Evolutionary conservation across 768 basidiomycete genomes (phyloP).

Genomic region (Hygrophorus russula): DNA sequence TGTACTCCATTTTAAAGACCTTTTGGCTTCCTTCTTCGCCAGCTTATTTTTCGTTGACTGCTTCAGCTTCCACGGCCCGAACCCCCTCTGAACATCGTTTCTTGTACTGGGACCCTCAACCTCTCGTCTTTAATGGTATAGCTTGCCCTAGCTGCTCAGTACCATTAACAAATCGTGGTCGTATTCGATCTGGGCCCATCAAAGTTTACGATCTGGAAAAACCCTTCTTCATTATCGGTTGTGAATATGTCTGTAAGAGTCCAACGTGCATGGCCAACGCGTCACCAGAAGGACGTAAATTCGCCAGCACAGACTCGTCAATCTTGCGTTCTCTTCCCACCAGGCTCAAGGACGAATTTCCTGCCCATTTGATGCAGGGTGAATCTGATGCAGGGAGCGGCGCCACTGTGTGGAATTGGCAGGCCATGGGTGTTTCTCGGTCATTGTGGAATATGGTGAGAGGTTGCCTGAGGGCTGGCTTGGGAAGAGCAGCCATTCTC

Average conservation of each 20-base stretch:
- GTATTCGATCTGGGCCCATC: slow-evolving; percentile 63
- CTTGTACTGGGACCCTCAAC: slow-evolving; percentile 81
- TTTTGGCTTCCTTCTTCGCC: slow-evolving; percentile 81
- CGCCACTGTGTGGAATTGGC: slow-evolving; percentile 66
- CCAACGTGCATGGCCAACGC: slow-evolving; percentile 30
- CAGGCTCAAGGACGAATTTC: slow-evolving; percentile 64
- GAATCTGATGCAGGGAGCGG: slow-evolving; percentile 49
- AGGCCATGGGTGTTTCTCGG: slow-evolving; percentile 58
- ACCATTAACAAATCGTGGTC: slow-evolving; percentile 54
- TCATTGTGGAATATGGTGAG: slow-evolving; percentile 67
- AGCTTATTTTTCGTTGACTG: slow-evolving; percentile 64
- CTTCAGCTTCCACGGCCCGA: slow-evolving; percentile 55
- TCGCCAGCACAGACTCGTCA: slow-evolving; percentile 60
- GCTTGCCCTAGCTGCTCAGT: slow-evolving; percentile 55
- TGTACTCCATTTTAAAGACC: slow-evolving; percentile 71
- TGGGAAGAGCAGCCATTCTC: slow-evolving; percentile 52
- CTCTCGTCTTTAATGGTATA: slow-evolving; percentile 75
- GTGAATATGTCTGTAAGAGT: slow-evolving; percentile 62
- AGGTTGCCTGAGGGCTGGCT: slow-evolving; percentile 43
- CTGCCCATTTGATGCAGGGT: slow-evolving; percentile 47
- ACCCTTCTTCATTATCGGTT: slow-evolving; percentile 80
- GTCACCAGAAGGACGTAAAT: slow-evolving; percentile 46
- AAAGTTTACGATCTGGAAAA: slow-evolving; percentile 73
- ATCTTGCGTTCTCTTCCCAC: slow-evolving; percentile 61
- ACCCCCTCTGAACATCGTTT: slow-evolving; percentile 68